Evolutionary conservation across 2,329 filamentous ascomycete species (phyloP).

Genomic region (Hypoxylon sp.): DNA sequence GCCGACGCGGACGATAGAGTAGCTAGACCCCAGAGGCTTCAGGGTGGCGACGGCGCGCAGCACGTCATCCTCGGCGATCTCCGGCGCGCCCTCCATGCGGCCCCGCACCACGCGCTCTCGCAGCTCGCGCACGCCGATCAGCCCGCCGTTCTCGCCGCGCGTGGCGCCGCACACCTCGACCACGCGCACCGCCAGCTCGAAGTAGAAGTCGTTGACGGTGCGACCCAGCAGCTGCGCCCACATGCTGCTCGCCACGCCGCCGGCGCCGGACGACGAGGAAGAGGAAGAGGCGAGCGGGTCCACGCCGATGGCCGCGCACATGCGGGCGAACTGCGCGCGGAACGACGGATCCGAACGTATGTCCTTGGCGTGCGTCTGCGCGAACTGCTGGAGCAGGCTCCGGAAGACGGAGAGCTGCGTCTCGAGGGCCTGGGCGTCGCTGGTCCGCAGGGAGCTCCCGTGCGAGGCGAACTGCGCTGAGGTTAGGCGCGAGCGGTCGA

Average conservation of each 20-base stretch:
- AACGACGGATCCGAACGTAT: conserved; percentile 96
- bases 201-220: conserved; percentile 98
- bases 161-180: conserved; percentile 93
- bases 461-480: conserved; percentile 91
- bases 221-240: conserved; percentile 94
- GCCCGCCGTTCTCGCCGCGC: conserved; percentile 88
- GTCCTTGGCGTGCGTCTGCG: conserved; percentile 91
- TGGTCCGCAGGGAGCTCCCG: conserved; percentile 85
- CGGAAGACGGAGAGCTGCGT: conserved; percentile 97
- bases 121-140: conserved; percentile 87
- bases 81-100: conserved; percentile 79
- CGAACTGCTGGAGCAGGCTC: conserved; percentile 93
- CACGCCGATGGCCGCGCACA: conserved; percentile 97
- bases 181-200: conserved; percentile 93
- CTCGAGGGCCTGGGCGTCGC: conserved; percentile 85
- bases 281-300: conserved; percentile 83
- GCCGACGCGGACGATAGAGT: conserved; percentile 86
- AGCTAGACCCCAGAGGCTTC: conserved; percentile 87
- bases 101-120: conserved; percentile 78
- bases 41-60: conserved; percentile 88
- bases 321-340: conserved; percentile 95
- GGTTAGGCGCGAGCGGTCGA: conserved; percentile 85
- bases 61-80: conserved; percentile 92
- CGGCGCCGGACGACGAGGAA: conserved; percentile 53
- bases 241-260: conserved; percentile 71